These are phyloP conservation scores for Monosporascus ibericus DNA, from an alignment of 2,329 filamentous ascomycete genomes.

Conservation along the genomic window DNA sequence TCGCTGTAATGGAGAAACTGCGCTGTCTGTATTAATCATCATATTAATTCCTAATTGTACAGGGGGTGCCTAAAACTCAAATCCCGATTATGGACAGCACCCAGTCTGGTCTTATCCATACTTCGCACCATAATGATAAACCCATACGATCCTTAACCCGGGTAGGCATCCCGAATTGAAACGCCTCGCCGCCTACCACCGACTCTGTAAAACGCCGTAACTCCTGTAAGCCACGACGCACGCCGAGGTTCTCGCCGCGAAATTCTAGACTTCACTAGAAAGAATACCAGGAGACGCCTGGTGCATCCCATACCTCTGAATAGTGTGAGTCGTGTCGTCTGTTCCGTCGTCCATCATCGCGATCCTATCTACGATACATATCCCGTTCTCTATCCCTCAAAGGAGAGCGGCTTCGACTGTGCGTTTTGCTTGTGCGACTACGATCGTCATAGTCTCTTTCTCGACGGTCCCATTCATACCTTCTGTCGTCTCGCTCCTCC, in stretches of 20 bases:
- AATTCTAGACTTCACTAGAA: neutral
- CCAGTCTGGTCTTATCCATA: neutral
- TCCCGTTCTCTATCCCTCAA: conserved; percentile 39
- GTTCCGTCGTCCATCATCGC: neutral
- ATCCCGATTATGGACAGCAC: neutral
- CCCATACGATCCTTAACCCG: neutral
- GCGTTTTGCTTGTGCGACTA: conserved; percentile 32
- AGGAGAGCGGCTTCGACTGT: conserved; percentile 41
- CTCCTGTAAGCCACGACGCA: neutral
- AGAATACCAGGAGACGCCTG: neutral
- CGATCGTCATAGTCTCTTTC: conserved; percentile 28
- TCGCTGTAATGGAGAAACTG: conserved; percentile 8
- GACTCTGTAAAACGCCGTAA: neutral
- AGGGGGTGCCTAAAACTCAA: neutral
- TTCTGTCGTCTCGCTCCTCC: conserved; percentile 31
- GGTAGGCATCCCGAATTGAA: neutral
- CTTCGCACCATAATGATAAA: neutral
- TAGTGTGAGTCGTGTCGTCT: neutral
- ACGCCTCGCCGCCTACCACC: neutral
- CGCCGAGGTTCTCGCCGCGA: neutral
- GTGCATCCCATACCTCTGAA: neutral
- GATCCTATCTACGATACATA: conserved; percentile 41
- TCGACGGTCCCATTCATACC: conserved; percentile 33
- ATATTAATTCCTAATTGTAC: neutral
- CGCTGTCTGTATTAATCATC: neutral